These are phyloP conservation scores for Backusella circina DNA, from an alignment of 192 early-diverging fungal genomes.

Conservation along the genomic window DNA sequence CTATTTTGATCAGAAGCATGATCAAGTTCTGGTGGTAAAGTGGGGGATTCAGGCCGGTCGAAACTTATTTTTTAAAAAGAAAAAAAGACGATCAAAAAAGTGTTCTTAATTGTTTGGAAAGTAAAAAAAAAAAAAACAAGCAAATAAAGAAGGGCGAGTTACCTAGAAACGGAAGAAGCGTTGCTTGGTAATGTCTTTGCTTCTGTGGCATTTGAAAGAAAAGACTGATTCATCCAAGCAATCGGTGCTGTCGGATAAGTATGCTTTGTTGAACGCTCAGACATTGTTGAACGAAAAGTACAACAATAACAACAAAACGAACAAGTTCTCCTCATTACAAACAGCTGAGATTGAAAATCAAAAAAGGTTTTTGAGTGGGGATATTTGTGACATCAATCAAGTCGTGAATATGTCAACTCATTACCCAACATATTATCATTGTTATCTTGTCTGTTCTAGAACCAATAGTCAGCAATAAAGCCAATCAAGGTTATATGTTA, in stretches of 20 bases:
- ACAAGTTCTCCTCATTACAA: neutral
- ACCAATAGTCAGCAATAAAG: too few species aligned
- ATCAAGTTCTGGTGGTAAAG: conserved; percentile 5
- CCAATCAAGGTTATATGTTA: too few species aligned
- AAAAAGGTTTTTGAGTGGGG: neutral
- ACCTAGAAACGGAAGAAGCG: neutral
- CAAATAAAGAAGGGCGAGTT: neutral
- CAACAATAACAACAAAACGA: neutral
- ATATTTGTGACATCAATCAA: neutral
- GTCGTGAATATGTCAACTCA: neutral
- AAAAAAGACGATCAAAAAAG: neutral
- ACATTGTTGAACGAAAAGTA: neutral
- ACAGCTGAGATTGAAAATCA: neutral
- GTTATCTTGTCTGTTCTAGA: neutral
- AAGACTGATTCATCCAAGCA: conserved; percentile 7
- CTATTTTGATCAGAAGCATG: neutral
- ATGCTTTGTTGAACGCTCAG: neutral
- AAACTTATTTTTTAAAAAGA: neutral
- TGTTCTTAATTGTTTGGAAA: neutral
- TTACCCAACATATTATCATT: neutral
- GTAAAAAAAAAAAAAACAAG: neutral
- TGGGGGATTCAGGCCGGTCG: conserved; percentile 23
- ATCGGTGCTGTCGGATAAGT: conserved; percentile 6
- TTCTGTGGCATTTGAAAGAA: neutral
- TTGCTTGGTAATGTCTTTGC: neutral